Evolutionary conservation across 2,329 filamentous ascomycete genomes (phyloP).

Genomic region (Fusarium sp.): DNA sequence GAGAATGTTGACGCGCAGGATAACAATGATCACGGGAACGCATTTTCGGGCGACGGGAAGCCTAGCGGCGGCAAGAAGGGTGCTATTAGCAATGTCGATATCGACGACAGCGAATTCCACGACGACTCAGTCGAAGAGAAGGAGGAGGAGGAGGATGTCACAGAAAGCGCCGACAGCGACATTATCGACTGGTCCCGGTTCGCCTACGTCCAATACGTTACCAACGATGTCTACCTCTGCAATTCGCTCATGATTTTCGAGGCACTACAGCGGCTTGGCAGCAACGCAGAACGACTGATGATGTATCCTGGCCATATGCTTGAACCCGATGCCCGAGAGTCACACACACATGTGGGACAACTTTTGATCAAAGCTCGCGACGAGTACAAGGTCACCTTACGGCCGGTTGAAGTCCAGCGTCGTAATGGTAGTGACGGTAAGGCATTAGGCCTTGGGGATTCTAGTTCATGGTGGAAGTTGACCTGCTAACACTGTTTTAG

Average conservation of each 20-base stretch:
- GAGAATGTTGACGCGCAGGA: neutral
- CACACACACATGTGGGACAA: neutral
- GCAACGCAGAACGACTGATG: slow-evolving; percentile 57
- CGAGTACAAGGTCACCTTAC: slow-evolving; percentile 56
- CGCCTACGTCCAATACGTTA: slow-evolving; percentile 63
- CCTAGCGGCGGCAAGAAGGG: neutral
- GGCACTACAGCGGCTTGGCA: slow-evolving; percentile 52
- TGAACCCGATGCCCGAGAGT: slow-evolving; percentile 25
- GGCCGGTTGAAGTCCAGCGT: slow-evolving; percentile 54
- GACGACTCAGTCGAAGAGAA: neutral
- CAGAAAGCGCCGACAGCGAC: neutral
- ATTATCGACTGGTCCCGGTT: slow-evolving; percentile 42
- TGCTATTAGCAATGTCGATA: neutral
- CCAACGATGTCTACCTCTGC: slow-evolving; percentile 58
- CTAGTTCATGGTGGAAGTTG: neutral
- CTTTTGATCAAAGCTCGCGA: slow-evolving; percentile 56
- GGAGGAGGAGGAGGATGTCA: neutral
- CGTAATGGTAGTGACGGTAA: slow-evolving; percentile 50
- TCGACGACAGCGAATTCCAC: neutral
- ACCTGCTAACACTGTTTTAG: slow-evolving; percentile 38
- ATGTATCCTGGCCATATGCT: slow-evolving; percentile 57
- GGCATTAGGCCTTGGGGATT: too few relatives aligned
- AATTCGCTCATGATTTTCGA: slow-evolving; percentile 64
- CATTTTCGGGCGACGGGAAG: neutral
- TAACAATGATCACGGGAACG: neutral